Percentiles rank a stretch among this genome's conserved stretches.
phyloP scores from a whole-genome alignment of 176 grass and related monocot species.

The Hsuehochloa calcarea region DNA sequence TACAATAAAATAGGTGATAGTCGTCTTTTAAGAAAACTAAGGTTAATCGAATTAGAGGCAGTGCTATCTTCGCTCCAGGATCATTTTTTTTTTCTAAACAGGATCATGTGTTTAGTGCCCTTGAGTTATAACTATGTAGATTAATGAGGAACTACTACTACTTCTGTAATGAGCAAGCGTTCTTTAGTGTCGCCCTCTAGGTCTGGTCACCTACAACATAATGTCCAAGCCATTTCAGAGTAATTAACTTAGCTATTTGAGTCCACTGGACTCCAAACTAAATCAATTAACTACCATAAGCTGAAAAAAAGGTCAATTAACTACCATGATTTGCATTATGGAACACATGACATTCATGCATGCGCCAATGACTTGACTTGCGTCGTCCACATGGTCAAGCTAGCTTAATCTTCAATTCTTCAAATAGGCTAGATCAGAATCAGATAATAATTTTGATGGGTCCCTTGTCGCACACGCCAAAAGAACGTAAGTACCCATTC shows the following conservation, averaged over 20 bases:
- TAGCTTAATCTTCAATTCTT: not conserved
- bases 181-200: not conserved
- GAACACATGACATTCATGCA: not conserved
- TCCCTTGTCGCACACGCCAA: not conserved
- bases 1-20: not conserved
- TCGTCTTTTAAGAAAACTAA: not conserved
- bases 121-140: not conserved
- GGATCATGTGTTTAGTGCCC: not conserved
- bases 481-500: not conserved
- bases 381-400: constrained; percentile 30
- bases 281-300: not conserved
- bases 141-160: not conserved
- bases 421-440: not conserved
- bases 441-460: not conserved
- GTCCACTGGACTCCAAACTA: not conserved
- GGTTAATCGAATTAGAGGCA: not conserved
- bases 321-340: not conserved
- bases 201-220: not conserved
- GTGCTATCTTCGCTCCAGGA: not conserved
- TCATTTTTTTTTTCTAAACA: not conserved
- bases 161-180: not conserved
- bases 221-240: constrained; percentile 4
- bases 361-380: constrained; percentile 34
- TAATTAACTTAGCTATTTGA: not conserved
- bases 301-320: too few species aligned